Conservation (phyloP, 768 basidiomycete genomes). For the Mycena polygramma region DNA sequence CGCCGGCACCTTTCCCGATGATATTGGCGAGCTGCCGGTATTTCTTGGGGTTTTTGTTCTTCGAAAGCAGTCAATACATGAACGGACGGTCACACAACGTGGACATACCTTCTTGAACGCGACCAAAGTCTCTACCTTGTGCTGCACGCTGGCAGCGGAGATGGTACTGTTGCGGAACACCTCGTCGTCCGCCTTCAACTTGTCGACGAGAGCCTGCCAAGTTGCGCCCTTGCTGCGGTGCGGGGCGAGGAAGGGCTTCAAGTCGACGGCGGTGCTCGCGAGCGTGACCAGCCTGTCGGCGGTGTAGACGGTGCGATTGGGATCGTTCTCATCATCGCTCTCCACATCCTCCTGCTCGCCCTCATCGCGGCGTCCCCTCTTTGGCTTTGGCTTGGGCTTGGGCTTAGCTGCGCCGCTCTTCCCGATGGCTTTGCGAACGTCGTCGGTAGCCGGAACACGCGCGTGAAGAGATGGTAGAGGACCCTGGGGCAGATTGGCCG, state of each 20-base stretch:
- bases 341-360: neutral
- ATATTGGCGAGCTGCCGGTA: neutral
- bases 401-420: no score
- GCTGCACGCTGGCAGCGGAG: slow-evolving; percentile 10
- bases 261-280: neutral
- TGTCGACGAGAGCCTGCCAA: neutral
- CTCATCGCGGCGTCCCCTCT: no score
- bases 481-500: neutral
- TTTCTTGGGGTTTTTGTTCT: slow-evolving; percentile 8
- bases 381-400: no score
- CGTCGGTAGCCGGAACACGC: neutral
- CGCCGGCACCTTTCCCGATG: neutral
- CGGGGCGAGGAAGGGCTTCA: slow-evolving; percentile 2
- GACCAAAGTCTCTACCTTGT: slow-evolving; percentile 22
- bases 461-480: neutral
- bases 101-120: slow-evolving; percentile 26
- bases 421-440: neutral
- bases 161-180: neutral
- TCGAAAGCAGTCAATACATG: neutral
- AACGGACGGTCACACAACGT: neutral
- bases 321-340: neutral
- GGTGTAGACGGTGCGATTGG: neutral
- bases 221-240: neutral
- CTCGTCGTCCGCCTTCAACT: neutral
- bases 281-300: neutral